Evolutionary conservation across 345 rosid genomes (phyloP).

Genomic region (Raphanus sativus): DNA sequence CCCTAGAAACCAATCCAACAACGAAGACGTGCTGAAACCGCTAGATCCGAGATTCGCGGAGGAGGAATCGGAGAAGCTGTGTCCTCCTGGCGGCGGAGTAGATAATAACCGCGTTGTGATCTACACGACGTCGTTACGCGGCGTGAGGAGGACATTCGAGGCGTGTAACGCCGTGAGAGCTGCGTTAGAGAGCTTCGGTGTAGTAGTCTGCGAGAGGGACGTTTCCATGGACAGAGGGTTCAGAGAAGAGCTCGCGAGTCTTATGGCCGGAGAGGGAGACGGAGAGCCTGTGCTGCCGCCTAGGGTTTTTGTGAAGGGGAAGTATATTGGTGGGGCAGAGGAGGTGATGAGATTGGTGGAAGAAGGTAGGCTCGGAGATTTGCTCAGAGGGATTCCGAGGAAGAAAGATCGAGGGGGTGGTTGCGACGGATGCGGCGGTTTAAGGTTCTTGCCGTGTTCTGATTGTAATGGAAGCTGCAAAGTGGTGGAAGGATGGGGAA

Average conservation of each 20-base stretch:
- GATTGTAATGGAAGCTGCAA: constrained; percentile 82
- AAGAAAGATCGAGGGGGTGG: constrained; percentile 31
- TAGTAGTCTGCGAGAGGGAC: constrained; percentile 62
- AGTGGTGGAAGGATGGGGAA: constrained; percentile 45
- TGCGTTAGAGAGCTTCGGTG: constrained; percentile 57
- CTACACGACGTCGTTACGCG: constrained; percentile 72
- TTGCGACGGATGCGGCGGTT: constrained; percentile 70
- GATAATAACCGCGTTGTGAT: constrained; percentile 63
- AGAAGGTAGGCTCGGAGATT: constrained; percentile 61
- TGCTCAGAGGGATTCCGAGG: constrained; percentile 57
- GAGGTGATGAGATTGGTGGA: constrained; percentile 65
- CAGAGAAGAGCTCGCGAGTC: constrained; percentile 59
- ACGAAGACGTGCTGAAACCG: constrained; percentile 13
- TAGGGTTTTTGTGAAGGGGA: constrained; percentile 73
- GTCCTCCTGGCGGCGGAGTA: constrained; percentile 40
- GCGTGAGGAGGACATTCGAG: constrained; percentile 80
- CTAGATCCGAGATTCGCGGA: constrained; percentile 29
- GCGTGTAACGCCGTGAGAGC: constrained; percentile 72
- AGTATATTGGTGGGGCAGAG: constrained; percentile 82
- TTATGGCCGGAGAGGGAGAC: constrained; percentile 29
- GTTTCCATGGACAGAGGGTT: constrained; percentile 80
- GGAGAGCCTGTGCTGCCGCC: constrained; percentile 46
- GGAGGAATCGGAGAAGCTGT: constrained; percentile 33
- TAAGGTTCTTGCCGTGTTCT: constrained; percentile 68
- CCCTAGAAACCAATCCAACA: constrained; percentile 4